Base-by-base conservation (phyloP, 2,329 filamentous ascomycete genomes). In the Akanthomyces uredinophilus region DNA sequence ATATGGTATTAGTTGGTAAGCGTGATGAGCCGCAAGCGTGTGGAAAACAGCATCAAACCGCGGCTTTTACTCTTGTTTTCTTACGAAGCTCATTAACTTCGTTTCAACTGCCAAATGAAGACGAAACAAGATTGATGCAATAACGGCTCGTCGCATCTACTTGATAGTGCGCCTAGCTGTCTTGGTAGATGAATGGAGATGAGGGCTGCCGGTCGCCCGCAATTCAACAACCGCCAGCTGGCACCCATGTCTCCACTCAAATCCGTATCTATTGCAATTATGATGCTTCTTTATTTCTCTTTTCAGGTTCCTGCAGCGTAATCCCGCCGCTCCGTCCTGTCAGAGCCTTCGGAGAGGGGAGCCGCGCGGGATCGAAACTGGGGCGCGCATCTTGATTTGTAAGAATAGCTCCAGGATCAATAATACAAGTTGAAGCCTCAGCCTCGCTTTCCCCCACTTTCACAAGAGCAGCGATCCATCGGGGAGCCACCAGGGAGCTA, bases 1-100 rank as follows among this genome's bases (percentile, higher is more conserved):
- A 58, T 39, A 58, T 49, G 46, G 55, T 58, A 50, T 58, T 58
- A 58, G 44, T 58, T 58, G 50, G 44, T 50, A 32, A 58, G 41
- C 14, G 32, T 14, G 44, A 44, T 44, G 41, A 16, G 41, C 18
- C 22, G 44, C 20, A 47, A 22, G 16, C 3, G 16, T 47, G 22
- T 4, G 13, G 22, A 47, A 24, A 24, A 13, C 44, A 47, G 14
- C 22, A 14, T 27, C 20, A 13, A 22, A 47, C 44, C 44, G 22
- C 27, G 24, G 20, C 20, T 47, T 18, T 27, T 14, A 16, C 14
- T 14, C 37, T 14, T 14, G 14, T 39, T 7, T 1, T 4, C 16
- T 5, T 5, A 39, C 4, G 37, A 4, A 39, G 14, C 4, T 39
- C 3, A 10, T 39, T 14, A 2, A 1, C 4, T 2, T 39, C 3